Percentiles rank a stretch among this genome's conserved stretches.
phyloP scores from a whole-genome alignment of 768 basidiomycete species.

The Tylopilus felleus region DNA sequence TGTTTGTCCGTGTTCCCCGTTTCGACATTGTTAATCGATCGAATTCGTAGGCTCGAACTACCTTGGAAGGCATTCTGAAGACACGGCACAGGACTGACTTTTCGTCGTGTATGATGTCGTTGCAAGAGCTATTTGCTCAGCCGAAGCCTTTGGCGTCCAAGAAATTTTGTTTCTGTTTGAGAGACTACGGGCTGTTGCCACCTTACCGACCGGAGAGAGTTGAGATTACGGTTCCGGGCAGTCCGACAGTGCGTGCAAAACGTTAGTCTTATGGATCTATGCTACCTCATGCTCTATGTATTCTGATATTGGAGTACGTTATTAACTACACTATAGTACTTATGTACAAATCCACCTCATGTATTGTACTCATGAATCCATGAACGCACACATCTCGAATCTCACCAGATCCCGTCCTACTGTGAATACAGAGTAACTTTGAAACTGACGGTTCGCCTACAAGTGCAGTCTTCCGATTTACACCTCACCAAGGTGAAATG shows the following conservation, averaged over 20 bases:
- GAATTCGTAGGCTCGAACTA: conserved; percentile 16
- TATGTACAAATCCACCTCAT: conserved; percentile 9
- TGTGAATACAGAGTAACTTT: neutral
- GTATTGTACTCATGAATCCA: neutral
- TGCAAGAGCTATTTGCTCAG: conserved; percentile 22
- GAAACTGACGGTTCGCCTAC: neutral
- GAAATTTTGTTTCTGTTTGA: conserved; percentile 8
- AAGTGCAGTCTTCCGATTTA: neutral
- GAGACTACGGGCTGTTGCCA: neutral
- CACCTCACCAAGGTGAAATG: neutral
- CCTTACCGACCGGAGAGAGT: conserved; percentile 9
- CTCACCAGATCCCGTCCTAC: neutral
- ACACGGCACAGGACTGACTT: conserved; percentile 9
- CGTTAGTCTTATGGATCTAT: conserved; percentile 15
- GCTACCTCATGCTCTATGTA: conserved; percentile 6
- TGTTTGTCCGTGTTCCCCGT: neutral
- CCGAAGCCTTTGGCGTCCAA: conserved; percentile 8
- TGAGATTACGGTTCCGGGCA: conserved; percentile 20
- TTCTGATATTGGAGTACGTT: conserved; percentile 11
- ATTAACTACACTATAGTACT: conserved; percentile 9
- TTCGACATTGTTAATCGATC: conserved; percentile 1
- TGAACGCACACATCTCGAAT: neutral
- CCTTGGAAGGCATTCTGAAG: conserved; percentile 12
- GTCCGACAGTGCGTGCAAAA: conserved; percentile 17
- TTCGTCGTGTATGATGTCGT: conserved; percentile 12